Evolutionary conservation across 1,284 basidiomycete genomes (phyloP).

Genomic region (Neolentinus lepideus): DNA sequence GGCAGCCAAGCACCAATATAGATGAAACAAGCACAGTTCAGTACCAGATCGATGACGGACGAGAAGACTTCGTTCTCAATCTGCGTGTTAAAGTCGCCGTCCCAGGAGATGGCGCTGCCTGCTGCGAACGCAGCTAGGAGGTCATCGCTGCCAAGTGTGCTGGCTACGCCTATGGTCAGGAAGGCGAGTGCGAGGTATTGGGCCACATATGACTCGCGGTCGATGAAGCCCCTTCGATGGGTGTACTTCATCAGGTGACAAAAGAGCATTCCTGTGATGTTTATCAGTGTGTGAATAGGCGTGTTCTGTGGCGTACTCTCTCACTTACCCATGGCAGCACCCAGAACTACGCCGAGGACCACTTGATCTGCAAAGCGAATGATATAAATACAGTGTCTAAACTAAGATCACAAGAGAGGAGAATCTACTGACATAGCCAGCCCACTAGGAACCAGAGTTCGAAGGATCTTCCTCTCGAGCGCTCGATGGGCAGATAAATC

Average conservation of each 20-base stretch:
- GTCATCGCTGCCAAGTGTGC: constrained; percentile 79
- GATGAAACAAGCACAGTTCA: constrained; percentile 85
- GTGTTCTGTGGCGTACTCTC: neutral
- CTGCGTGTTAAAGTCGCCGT: constrained; percentile 83
- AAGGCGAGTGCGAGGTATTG: constrained; percentile 84
- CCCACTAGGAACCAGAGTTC: constrained; percentile 78
- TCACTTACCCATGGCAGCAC: constrained; percentile 59
- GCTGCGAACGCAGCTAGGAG: constrained; percentile 90
- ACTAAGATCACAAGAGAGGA: neutral
- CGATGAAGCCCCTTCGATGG: constrained; percentile 71
- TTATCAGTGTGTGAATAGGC: neutral
- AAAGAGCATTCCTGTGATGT: constrained; percentile 52
- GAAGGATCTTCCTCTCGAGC: constrained; percentile 56
- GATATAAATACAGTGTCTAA: neutral
- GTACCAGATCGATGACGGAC: constrained; percentile 79
- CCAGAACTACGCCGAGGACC: constrained; percentile 72
- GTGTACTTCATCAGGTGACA: constrained; percentile 80
- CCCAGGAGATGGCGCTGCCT: constrained; percentile 88
- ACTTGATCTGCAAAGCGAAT: constrained; percentile 64
- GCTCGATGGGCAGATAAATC: constrained; percentile 78
- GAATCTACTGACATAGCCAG: constrained; percentile 54
- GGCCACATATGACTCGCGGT: constrained; percentile 88
- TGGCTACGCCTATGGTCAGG: constrained; percentile 74
- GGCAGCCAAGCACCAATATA: constrained; percentile 91
- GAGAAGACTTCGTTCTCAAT: constrained; percentile 85